phyloP scores from a whole-genome alignment of 2,329 filamentous ascomycete species.

The Microcera coccophila region DNA sequence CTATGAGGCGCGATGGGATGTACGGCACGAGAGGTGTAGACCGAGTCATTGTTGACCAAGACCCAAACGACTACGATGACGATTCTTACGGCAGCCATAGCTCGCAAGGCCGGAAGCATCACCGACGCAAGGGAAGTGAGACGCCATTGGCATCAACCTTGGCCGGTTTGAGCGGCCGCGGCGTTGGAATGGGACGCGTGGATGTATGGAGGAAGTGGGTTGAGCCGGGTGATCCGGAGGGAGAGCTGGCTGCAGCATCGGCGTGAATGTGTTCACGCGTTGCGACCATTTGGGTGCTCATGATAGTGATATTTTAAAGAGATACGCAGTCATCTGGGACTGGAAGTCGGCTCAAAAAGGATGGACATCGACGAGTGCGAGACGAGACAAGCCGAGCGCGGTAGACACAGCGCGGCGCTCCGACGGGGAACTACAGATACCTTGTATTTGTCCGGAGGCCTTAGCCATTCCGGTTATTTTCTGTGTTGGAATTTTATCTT shows the following conservation, averaged over 20 bases:
- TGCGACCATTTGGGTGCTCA: background rate
- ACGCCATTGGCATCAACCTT: conserved; percentile 40
- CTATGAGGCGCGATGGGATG: conserved; percentile 18
- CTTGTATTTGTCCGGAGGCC: background rate
- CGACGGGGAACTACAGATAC: background rate
- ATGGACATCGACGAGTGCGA: background rate
- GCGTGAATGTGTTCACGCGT: conserved; percentile 2
- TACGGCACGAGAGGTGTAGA: conserved; percentile 30
- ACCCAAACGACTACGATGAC: conserved; percentile 31
- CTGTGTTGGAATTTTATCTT: background rate
- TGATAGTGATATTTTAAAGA: background rate
- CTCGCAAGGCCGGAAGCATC: conserved; percentile 27
- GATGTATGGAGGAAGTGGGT: conserved; percentile 48
- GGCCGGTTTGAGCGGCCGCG: conserved; percentile 45
- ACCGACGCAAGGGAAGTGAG: conserved; percentile 18
- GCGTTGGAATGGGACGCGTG: conserved; percentile 46
- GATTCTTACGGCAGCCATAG: conserved; percentile 29
- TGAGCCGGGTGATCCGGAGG: conserved; percentile 39
- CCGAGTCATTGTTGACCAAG: conserved; percentile 25
- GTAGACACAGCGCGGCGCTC: background rate
- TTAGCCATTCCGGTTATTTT: background rate
- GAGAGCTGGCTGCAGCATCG: conserved; percentile 20
- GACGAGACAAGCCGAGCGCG: background rate
- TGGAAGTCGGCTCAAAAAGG: background rate
- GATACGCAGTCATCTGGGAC: too few relatives aligned